Percentiles rank a stretch among this genome's conserved stretches.
Evolutionary conservation across 805 yeast species (phyloP).

Genomic region (Suhomyces xylopsoci): DNA sequence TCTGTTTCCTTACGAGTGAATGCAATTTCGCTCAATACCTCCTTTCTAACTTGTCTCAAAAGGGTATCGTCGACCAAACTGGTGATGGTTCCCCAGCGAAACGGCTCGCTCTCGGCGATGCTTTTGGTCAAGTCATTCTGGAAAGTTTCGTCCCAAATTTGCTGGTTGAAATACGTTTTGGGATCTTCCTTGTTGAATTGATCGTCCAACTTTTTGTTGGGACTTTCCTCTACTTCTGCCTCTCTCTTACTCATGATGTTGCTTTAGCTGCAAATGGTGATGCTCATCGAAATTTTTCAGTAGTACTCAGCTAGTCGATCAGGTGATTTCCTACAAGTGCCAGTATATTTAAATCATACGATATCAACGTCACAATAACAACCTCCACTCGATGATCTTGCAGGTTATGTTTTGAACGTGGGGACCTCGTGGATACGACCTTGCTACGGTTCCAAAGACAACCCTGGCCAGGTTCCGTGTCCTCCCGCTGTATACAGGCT

Average conservation of each 20-base stretch:
- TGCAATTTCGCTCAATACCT: conserved; percentile 77
- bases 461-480: neutral
- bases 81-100: conserved; percentile 82
- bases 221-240: neutral
- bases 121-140: conserved; percentile 36
- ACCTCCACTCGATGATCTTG: neutral
- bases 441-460: neutral
- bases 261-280: neutral
- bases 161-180: conserved; percentile 40
- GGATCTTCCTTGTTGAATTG: conserved; percentile 2
- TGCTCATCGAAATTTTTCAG: neutral
- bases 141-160: conserved; percentile 46
- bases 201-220: conserved; percentile 3
- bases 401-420: neutral
- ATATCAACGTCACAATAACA: neutral
- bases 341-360: neutral
- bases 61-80: conserved; percentile 73
- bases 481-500: neutral
- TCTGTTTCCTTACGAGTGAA: conserved; percentile 97
- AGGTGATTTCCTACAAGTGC: neutral
- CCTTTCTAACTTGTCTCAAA: conserved; percentile 75
- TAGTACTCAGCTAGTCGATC: neutral
- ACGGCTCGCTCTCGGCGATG: conserved; percentile 66
- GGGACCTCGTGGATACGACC: neutral
- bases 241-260: conserved; percentile 1